Evolutionary conservation across 2,329 filamentous ascomycete genomes (phyloP).

Genomic region (Metarhizium sp.): DNA sequence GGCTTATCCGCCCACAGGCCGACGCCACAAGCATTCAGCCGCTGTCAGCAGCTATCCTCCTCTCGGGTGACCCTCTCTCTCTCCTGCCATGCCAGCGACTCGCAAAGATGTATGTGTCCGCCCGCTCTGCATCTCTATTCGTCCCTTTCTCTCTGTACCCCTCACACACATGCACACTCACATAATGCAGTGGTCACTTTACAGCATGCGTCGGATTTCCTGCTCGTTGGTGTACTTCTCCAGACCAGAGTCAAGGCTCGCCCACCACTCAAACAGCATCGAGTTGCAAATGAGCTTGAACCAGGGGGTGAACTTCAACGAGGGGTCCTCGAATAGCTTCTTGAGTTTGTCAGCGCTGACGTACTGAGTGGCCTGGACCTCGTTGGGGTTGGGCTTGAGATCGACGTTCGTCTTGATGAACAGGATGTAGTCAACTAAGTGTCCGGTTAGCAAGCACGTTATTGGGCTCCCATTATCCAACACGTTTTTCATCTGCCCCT

Average conservation of each 20-base stretch:
- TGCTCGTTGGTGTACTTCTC: conserved; percentile 81
- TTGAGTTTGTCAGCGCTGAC: conserved; percentile 77
- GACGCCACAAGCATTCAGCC: background rate
- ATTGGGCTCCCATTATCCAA: background rate
- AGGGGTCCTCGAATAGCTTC: conserved; percentile 71
- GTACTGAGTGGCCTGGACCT: conserved; percentile 77
- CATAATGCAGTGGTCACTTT: background rate
- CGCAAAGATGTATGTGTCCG: background rate
- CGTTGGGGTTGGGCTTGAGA: conserved; percentile 73
- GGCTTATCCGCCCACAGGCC: background rate
- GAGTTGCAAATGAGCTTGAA: conserved; percentile 98
- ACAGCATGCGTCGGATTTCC: conserved; percentile 74
- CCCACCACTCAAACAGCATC: conserved; percentile 98
- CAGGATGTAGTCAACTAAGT: conserved; percentile 88
- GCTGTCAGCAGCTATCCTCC: background rate
- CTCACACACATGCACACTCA: background rate
- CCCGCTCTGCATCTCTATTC: background rate
- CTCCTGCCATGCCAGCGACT: background rate
- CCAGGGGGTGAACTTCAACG: conserved; percentile 89
- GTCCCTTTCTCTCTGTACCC: background rate
- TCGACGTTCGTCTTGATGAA: conserved; percentile 95
- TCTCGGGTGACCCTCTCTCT: too few relatives aligned
- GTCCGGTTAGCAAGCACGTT: conserved; percentile 4
- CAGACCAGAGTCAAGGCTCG: conserved; percentile 68
- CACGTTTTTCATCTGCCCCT: background rate